These are phyloP conservation scores for Backusella westeae DNA, from an alignment of 192 early-diverging fungal species.

Conservation along the genomic window DNA sequence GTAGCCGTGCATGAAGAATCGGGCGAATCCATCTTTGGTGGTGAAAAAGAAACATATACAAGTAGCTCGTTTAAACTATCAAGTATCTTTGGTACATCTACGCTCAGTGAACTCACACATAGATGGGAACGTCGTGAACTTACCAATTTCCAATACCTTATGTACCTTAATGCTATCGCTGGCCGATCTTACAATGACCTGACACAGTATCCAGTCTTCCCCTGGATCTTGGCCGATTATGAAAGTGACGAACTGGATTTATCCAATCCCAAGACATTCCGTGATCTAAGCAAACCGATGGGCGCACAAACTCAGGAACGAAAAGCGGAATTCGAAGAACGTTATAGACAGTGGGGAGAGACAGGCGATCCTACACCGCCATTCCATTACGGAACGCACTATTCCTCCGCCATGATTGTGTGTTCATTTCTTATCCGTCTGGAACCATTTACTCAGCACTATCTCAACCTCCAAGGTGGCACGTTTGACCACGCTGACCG, in stretches of 20 bases:
- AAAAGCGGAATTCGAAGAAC: slow-evolving; percentile 59
- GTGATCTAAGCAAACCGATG: slow-evolving; percentile 92
- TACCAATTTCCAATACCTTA: slow-evolving; percentile 95
- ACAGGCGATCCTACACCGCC: slow-evolving; percentile 53
- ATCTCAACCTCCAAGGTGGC: slow-evolving; percentile 74
- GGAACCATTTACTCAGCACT: slow-evolving; percentile 87
- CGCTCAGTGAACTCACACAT: slow-evolving; percentile 66
- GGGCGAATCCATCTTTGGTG: slow-evolving; percentile 47
- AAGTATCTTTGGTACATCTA: slow-evolving; percentile 64
- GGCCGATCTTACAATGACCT: slow-evolving; percentile 84
- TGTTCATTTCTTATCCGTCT: slow-evolving; percentile 86
- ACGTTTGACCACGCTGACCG: slow-evolving; percentile 83
- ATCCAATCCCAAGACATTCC: slow-evolving; percentile 67
- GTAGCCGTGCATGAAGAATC: slow-evolving; percentile 46
- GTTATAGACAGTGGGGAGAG: slow-evolving; percentile 59
- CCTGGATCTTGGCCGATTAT: slow-evolving; percentile 87
- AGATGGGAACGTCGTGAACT: slow-evolving; percentile 85
- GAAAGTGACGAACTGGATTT: slow-evolving; percentile 76
- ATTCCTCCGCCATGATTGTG: slow-evolving; percentile 89
- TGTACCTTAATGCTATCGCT: slow-evolving; percentile 88
- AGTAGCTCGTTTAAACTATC: slow-evolving; percentile 44
- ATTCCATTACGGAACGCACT: slow-evolving; percentile 96
- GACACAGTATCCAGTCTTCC: slow-evolving; percentile 96
- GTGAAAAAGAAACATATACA: slow-evolving; percentile 26
- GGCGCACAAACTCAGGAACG: slow-evolving; percentile 76